phyloP scores from a whole-genome alignment of 129 eudicot species.

The Helianthus annuus region DNA sequence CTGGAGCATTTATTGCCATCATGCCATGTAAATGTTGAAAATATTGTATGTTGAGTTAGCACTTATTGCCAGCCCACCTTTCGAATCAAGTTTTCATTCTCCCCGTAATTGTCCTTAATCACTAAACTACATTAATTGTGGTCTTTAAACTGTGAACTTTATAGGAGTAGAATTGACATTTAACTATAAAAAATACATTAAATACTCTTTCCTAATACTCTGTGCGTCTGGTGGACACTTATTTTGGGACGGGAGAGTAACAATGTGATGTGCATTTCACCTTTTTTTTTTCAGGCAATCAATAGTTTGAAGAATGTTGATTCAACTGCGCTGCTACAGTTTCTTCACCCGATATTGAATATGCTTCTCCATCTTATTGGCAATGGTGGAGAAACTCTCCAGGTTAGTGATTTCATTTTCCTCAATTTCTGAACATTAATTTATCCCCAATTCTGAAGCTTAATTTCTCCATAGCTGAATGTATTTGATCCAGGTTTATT shows the following conservation, averaged over 20 bases:
- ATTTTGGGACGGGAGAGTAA: not conserved
- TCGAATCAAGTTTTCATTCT: not conserved
- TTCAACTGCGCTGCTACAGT: slow-evolving; percentile 95
- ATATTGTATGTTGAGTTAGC: not conserved
- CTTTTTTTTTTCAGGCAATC: slow-evolving; percentile 67
- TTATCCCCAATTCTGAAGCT: slow-evolving; percentile 7
- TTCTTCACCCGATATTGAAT: slow-evolving; percentile 95
- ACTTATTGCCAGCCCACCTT: not conserved
- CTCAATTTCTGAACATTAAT: not conserved
- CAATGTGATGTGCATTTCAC: slow-evolving; percentile 19
- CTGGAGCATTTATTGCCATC: not conserved
- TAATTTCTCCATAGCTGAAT: slow-evolving; percentile 11
- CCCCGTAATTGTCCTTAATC: not conserved
- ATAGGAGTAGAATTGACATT: not conserved
- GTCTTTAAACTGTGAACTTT: not conserved
- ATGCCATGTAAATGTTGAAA: not conserved
- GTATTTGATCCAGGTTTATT: slow-evolving; percentile 19
- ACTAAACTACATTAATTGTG: not conserved
- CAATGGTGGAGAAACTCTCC: slow-evolving; percentile 97
- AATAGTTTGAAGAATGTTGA: slow-evolving; percentile 98
- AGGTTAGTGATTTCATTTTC: slow-evolving; percentile 47
- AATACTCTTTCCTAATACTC: not conserved
- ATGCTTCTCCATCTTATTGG: slow-evolving; percentile 99
- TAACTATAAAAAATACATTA: not conserved
- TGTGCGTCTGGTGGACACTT: not conserved